Conservation (phyloP, 148 eudicot species). For the Silene conica region DNA sequence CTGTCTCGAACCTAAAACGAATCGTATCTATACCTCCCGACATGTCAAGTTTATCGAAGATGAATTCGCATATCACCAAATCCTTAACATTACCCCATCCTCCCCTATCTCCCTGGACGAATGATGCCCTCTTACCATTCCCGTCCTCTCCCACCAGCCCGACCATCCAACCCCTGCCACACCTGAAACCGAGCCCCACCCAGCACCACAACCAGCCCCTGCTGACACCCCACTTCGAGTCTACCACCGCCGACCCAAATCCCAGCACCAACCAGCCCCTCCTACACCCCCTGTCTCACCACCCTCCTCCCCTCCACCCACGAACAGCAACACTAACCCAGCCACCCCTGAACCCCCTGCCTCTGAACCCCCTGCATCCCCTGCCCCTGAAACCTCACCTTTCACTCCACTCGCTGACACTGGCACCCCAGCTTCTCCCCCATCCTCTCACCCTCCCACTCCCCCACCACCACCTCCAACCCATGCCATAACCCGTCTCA, state of each 20-base stretch:
- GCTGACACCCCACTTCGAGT: too few relatives aligned
- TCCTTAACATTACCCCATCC: neutral
- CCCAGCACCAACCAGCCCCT: too few relatives aligned
- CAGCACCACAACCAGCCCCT: too few relatives aligned
- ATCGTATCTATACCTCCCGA: too few relatives aligned
- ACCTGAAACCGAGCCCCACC: too few relatives aligned
- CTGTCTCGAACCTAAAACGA: too few relatives aligned
- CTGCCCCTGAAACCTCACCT: neutral
- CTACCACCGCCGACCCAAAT: too few relatives aligned
- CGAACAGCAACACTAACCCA: neutral
- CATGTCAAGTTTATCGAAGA: too few relatives aligned
- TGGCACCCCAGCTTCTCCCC: neutral
- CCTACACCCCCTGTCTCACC: too few relatives aligned
- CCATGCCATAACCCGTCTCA: neutral
- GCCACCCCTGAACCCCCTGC: neutral
- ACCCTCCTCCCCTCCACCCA: neutral
- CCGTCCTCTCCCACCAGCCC: neutral
- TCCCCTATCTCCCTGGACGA: neutral
- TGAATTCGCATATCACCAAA: neutral
- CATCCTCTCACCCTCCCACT: neutral
- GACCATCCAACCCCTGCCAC: too few relatives aligned
- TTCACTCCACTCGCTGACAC: neutral
- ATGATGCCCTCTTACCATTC: neutral
- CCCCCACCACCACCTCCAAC: neutral
- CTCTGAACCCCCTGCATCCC: neutral